These are phyloP conservation scores for Moelleriella libera DNA, from an alignment of 2,329 filamentous ascomycete species.

Conservation along the genomic window DNA sequence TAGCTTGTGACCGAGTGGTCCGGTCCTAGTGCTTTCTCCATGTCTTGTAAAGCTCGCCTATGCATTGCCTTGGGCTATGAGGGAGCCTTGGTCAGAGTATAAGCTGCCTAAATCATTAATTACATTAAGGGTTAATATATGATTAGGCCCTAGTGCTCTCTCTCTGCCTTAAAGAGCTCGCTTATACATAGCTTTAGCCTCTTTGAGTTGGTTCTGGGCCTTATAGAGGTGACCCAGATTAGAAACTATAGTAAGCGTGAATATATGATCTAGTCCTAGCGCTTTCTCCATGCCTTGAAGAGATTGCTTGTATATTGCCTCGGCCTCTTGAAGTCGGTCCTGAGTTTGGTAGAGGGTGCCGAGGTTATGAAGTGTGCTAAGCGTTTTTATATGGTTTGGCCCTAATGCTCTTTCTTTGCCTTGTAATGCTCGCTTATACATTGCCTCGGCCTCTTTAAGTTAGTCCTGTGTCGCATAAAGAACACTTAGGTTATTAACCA, in stretches of 20 bases:
- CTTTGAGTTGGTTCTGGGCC: slow-evolving; percentile 9
- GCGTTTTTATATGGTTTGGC: background rate
- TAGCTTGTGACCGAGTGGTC: background rate
- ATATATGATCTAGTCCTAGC: background rate
- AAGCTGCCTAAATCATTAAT: slow-evolving; percentile 9
- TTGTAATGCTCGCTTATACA: background rate
- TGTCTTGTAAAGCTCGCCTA: slow-evolving; percentile 13
- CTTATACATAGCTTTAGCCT: slow-evolving; percentile 14
- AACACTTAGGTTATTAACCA: background rate
- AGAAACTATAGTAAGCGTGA: background rate
- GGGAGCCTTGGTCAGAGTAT: slow-evolving; percentile 7
- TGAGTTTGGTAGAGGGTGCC: background rate
- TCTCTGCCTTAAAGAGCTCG: slow-evolving; percentile 12
- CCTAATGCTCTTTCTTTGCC: background rate
- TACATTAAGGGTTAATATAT: slow-evolving; percentile 5
- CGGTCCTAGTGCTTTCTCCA: background rate
- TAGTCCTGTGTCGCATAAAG: background rate
- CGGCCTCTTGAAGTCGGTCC: background rate
- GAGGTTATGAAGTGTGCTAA: background rate
- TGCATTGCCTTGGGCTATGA: slow-evolving; percentile 9
- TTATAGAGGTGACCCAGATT: slow-evolving; percentile 14
- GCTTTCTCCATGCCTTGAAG: background rate
- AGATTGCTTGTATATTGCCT: background rate
- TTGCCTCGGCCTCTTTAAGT: background rate
- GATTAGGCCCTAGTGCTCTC: slow-evolving; percentile 1